Evolutionary conservation across 768 basidiomycete species (phyloP).

Genomic region (Phaeotremella skinneri): DNA sequence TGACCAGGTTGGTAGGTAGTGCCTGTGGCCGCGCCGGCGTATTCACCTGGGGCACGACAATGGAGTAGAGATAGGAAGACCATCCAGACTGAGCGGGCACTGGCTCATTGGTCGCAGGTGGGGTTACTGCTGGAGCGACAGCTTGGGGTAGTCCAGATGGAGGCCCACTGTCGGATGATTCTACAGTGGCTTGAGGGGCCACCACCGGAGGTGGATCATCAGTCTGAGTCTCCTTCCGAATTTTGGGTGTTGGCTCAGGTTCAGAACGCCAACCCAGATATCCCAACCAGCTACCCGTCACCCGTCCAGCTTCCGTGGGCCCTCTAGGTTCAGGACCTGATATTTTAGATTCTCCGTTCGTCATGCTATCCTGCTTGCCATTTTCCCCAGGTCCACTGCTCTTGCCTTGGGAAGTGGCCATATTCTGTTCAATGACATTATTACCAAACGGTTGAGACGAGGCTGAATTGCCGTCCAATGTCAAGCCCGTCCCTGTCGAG

Average conservation of each 20-base stretch:
- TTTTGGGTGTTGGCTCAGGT: not conserved
- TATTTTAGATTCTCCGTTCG: too few relatives aligned
- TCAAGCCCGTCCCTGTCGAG: too few relatives aligned
- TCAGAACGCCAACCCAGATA: not conserved
- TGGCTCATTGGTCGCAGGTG: not conserved
- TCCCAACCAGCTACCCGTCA: not conserved
- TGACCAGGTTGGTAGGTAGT: not conserved
- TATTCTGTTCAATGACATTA: too few relatives aligned
- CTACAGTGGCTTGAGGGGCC: not conserved
- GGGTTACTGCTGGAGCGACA: not conserved
- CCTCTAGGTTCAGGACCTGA: not conserved
- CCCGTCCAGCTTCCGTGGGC: not conserved
- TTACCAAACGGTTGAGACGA: too few relatives aligned
- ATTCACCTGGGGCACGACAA: constrained; percentile 9
- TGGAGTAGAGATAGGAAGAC: constrained; percentile 5
- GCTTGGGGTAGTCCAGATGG: not conserved
- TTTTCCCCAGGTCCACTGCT: too few relatives aligned
- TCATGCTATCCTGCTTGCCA: too few relatives aligned
- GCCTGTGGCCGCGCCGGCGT: not conserved
- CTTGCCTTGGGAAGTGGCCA: too few relatives aligned
- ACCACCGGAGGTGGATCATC: not conserved
- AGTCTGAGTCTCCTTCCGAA: not conserved
- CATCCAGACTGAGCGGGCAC: not conserved
- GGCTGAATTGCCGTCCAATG: too few relatives aligned
- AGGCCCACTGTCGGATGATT: too few relatives aligned